phyloP scores from a whole-genome alignment of 73 alveolate genomes.

The Paramecium sexaurelia region DNA sequence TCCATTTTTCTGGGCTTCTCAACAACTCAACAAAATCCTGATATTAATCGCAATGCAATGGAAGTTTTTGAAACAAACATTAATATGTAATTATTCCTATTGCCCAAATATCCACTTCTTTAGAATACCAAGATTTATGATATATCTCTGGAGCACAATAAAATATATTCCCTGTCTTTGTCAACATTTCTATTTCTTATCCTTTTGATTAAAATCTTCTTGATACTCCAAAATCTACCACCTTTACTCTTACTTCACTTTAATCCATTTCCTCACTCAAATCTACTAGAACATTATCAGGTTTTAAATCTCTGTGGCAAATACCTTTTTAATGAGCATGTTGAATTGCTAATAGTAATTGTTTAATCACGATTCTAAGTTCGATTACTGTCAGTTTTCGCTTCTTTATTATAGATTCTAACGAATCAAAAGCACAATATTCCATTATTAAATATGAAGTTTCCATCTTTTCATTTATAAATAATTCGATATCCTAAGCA shows the following conservation, averaged over 20 bases:
- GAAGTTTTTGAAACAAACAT: neutral
- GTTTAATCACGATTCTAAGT: constrained; percentile 28
- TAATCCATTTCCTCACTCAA: neutral
- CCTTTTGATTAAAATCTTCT: constrained; percentile 33
- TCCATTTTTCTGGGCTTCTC: constrained; percentile 34
- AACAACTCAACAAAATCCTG: neutral
- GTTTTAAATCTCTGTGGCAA: constrained; percentile 66
- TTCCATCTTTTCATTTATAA: constrained; percentile 65
- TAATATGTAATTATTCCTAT: constrained; percentile 4
- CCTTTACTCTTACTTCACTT: neutral
- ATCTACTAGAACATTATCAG: constrained; percentile 63
- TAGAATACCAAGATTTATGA: neutral
- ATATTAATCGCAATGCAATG: neutral
- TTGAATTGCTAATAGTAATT: constrained; percentile 44
- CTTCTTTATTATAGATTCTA: constrained; percentile 20
- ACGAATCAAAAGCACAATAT: constrained; percentile 63
- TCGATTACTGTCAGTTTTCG: neutral
- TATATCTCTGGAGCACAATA: constrained; percentile 59
- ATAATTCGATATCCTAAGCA: constrained; percentile 53
- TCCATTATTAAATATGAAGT: constrained; percentile 63
- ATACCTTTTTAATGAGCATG: constrained; percentile 62
- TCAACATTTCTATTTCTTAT: neutral
- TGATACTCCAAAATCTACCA: constrained; percentile 57
- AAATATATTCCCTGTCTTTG: constrained; percentile 45
- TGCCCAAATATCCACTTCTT: constrained; percentile 51